Conservation (phyloP, 164 flowering plant species). For the Vitis amurensis region DNA sequence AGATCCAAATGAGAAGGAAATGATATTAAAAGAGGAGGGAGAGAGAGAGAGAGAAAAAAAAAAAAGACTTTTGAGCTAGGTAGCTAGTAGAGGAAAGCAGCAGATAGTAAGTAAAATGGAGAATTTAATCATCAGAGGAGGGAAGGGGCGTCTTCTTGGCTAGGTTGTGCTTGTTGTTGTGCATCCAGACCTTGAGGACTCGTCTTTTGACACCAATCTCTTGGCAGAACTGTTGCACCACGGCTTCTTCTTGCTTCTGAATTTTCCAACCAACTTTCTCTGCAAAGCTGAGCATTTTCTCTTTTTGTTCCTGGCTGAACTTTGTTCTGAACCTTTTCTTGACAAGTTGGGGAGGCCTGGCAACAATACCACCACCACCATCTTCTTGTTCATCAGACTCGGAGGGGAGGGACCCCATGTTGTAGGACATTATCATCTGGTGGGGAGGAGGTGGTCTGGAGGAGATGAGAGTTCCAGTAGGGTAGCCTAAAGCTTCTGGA, state of each 20-base stretch:
- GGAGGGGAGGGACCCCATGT: constrained; percentile 42
- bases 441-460: constrained; percentile 28
- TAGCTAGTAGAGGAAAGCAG: no score
- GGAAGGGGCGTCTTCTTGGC: constrained; percentile 51
- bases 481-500: constrained; percentile 44
- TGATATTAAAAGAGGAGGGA: no score
- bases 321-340: constrained; percentile 85
- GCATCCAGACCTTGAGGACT: constrained; percentile 97
- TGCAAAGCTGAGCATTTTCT: constrained; percentile 79
- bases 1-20: not conserved
- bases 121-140: not conserved
- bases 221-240: constrained; percentile 84
- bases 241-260: constrained; percentile 79
- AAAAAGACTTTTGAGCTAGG: no score
- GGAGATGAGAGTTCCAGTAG: constrained; percentile 32
- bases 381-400: constrained; percentile 64
- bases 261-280: constrained; percentile 91
- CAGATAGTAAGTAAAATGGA: no score
- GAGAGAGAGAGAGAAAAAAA: no score
- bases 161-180: constrained; percentile 82
- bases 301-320: constrained; percentile 85
- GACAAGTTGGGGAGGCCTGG: constrained; percentile 29
- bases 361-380: constrained; percentile 1
- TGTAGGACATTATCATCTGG: constrained; percentile 64
- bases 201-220: constrained; percentile 85